Evolutionary conservation across 345 rosid genomes (phyloP), one percentile per base, ranked within the genome.

Genomic region (Citrus maxima): DNA sequence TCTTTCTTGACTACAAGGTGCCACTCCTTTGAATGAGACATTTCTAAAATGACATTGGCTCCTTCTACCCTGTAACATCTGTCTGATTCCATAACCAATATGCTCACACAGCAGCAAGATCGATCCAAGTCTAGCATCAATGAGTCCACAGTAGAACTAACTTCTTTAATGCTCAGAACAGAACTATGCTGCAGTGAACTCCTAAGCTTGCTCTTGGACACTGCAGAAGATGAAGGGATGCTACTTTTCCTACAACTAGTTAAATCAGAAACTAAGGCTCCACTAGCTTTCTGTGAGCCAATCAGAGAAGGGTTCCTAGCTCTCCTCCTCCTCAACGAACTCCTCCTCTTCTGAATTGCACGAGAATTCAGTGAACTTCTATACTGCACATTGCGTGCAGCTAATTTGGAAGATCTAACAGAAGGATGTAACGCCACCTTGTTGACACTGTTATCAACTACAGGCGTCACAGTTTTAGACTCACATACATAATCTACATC

Each of bases 41-140:
- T 25, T 78, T 94, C 98, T 80, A 94, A 77, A 73, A 73, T 73
- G 65, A 90, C 80, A 62, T 74, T 84, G 40, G 86, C 91, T 66
- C 93, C 93, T 86, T 86, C 90, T 80, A 90, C 92, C 88, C 97
- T 88, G 79, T 81, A 85, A 80, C 98, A 91, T 79, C 89, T 92
- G 74, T 93, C 98, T 16, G 90, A 46, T 73, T 85, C 87, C 19
- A 82, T 78, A 68, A 88, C 78, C 82, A 97, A 86, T 56, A 94
- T 19, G 84, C 89, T 91, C 1, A 87, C 94, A 81, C 85, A 84
- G 86, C 99, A 97, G 80, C 80, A 72, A 19, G 80, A 72, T 19
- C 83, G 70, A 73, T 86, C 90, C 58, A 77, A 61, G 62, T 84
- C 87, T 74, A 72, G 88, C 73, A 79, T 71, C 18, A 78, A 71